phyloP scores from a whole-genome alignment of 352 stramenopile species.

The Phytophthora lateralis region DNA sequence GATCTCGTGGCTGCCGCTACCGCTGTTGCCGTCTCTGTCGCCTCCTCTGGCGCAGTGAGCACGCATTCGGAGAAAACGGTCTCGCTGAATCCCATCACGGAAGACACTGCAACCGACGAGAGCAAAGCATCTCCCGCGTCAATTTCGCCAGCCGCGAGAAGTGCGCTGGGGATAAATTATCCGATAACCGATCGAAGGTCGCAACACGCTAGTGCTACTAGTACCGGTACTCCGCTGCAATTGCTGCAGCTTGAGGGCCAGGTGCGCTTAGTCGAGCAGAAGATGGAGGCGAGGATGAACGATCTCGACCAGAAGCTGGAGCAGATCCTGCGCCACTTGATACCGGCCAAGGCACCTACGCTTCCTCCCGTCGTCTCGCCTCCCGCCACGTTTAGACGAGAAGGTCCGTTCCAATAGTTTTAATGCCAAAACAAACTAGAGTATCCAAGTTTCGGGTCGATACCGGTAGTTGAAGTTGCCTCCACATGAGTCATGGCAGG shows the following conservation, averaged over 20 bases:
- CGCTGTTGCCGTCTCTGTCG: conserved; percentile 11
- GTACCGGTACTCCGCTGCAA: conserved; percentile 6
- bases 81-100: conserved; percentile 17
- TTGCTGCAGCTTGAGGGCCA: conserved; percentile 33
- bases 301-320: conserved; percentile 38
- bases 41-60: neutral
- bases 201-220: conserved; percentile 4
- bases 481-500: conserved; percentile 6
- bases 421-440: conserved; percentile 6
- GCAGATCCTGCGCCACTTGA: conserved; percentile 33
- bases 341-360: neutral
- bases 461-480: conserved; percentile 14
- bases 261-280: conserved; percentile 34
- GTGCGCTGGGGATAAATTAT: conserved; percentile 3
- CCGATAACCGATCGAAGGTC: conserved; percentile 24
- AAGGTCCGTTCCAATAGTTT: conserved; percentile 8
- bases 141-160: neutral
- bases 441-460: neutral
- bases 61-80: neutral
- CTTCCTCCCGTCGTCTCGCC: conserved; percentile 11
- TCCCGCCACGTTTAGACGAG: conserved; percentile 13
- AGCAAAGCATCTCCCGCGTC: conserved; percentile 1
- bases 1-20: conserved; percentile 20
- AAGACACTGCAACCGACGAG: conserved; percentile 20
- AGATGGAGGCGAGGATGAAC: conserved; percentile 34